Evolutionary conservation across 164 flowering plant genomes (phyloP).

Genomic region (Tinospora cordifolia): DNA sequence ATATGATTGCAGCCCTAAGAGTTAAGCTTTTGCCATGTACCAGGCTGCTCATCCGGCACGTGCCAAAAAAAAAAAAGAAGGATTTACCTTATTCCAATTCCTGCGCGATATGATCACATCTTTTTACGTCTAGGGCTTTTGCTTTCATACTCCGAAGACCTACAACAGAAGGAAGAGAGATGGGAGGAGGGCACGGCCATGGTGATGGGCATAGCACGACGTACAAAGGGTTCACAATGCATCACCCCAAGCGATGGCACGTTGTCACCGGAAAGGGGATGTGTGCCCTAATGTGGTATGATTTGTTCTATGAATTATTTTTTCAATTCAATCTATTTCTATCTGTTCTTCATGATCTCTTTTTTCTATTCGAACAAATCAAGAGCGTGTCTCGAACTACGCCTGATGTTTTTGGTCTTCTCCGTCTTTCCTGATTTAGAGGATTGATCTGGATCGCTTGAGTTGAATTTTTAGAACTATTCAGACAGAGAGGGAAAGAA

Average conservation of each 20-base stretch:
- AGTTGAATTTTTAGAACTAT: background rate
- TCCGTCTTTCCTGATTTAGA: background rate
- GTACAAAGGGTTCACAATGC: conserved; percentile 40
- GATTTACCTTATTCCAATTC: too few relatives aligned
- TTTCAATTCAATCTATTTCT: background rate
- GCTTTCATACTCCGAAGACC: too few relatives aligned
- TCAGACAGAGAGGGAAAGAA: too few relatives aligned
- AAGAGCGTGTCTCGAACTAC: background rate
- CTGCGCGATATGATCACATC: background rate
- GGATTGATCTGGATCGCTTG: background rate
- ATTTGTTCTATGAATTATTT: background rate
- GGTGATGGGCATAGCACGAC: conserved; percentile 40
- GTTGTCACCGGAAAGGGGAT: conserved; percentile 70
- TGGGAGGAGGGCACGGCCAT: conserved; percentile 40
- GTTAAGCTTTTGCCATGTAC: too few relatives aligned
- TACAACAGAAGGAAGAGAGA: conserved; percentile 19
- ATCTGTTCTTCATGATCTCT: background rate
- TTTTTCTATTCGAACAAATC: background rate
- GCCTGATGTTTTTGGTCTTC: background rate
- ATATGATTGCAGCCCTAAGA: too few relatives aligned
- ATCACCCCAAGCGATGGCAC: conserved; percentile 86
- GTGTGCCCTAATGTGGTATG: conserved; percentile 82
- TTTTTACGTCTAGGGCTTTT: background rate
- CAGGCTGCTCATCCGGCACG: too few relatives aligned
- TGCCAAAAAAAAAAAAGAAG: too few relatives aligned